Conservation (phyloP, 495 filamentous ascomycete genomes). For the Xylaria palmicola region DNA sequence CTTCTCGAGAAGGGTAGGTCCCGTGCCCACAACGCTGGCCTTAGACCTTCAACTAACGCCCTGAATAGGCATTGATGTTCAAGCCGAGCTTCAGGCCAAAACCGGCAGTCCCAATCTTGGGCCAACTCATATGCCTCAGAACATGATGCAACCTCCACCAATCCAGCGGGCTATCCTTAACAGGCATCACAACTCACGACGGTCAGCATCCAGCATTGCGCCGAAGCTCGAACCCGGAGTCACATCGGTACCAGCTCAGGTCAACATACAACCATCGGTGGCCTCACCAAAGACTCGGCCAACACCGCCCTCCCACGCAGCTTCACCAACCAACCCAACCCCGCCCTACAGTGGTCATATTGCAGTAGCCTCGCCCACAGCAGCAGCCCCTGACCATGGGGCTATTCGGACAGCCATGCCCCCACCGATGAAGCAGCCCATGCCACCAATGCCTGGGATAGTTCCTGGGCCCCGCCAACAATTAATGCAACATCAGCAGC, state of each 20-base stretch:
- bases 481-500: conserved; percentile 34
- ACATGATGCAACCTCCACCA: conserved; percentile 63
- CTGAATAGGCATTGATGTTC: conserved; percentile 84
- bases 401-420: conserved; percentile 41
- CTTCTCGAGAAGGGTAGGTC: conserved; percentile 85
- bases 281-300: conserved; percentile 65
- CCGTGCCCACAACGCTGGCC: neutral
- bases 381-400: conserved; percentile 58
- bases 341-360: conserved; percentile 69
- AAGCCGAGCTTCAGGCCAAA: conserved; percentile 89
- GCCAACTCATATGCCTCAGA: conserved; percentile 61
- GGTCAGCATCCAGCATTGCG: conserved; percentile 67
- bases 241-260: conserved; percentile 53
- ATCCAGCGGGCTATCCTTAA: conserved; percentile 73
- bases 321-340: conserved; percentile 73
- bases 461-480: conserved; percentile 36
- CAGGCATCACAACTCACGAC: conserved; percentile 62
- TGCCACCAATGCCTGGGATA: conserved; percentile 47
- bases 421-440: conserved; percentile 40
- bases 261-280: conserved; percentile 48
- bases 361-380: conserved; percentile 64
- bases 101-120: conserved; percentile 70
- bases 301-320: conserved; percentile 78
- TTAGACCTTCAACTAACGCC: conserved; percentile 4
- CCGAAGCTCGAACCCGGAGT: conserved; percentile 67